Conservation (phyloP, 1,139 yeast species). For the Geotrichum aggregatum region DNA sequence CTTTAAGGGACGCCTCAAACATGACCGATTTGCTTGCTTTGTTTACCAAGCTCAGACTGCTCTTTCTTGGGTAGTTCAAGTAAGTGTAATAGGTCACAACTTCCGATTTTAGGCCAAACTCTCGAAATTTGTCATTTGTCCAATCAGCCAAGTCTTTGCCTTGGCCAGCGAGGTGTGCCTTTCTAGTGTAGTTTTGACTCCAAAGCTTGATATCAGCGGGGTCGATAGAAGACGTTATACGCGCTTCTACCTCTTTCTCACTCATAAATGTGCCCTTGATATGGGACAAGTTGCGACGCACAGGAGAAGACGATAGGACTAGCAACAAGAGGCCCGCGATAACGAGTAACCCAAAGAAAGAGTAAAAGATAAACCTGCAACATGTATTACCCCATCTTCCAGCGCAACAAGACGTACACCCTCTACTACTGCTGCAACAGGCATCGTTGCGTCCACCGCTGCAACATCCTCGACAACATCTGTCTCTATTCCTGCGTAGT, state of each 20-base stretch:
- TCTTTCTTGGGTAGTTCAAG: slow-evolving; percentile 58
- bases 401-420: background rate
- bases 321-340: slow-evolving; percentile 22
- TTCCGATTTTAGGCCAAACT: slow-evolving; percentile 53
- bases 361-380: slow-evolving; percentile 49
- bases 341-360: slow-evolving; percentile 47
- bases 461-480: too few species aligned
- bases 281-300: background rate
- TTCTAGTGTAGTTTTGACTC: slow-evolving; percentile 47
- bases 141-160: slow-evolving; percentile 61
- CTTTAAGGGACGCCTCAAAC: slow-evolving; percentile 63
- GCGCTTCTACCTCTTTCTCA: slow-evolving; percentile 34
- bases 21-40: slow-evolving; percentile 36
- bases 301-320: background rate
- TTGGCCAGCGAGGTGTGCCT: slow-evolving; percentile 71
- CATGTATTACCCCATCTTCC: slow-evolving; percentile 9
- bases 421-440: slow-evolving; percentile 1
- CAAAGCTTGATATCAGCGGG: slow-evolving; percentile 31
- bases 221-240: slow-evolving; percentile 31
- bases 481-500: too few species aligned
- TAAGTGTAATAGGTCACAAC: slow-evolving; percentile 58
- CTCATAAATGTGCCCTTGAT: slow-evolving; percentile 27
- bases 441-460: too few species aligned
- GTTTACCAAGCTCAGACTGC: slow-evolving; percentile 46
- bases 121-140: slow-evolving; percentile 58